These are phyloP conservation scores for Hymenoscyphus occultus DNA, from an alignment of 2,329 filamentous ascomycete species.

Conservation along the genomic window DNA sequence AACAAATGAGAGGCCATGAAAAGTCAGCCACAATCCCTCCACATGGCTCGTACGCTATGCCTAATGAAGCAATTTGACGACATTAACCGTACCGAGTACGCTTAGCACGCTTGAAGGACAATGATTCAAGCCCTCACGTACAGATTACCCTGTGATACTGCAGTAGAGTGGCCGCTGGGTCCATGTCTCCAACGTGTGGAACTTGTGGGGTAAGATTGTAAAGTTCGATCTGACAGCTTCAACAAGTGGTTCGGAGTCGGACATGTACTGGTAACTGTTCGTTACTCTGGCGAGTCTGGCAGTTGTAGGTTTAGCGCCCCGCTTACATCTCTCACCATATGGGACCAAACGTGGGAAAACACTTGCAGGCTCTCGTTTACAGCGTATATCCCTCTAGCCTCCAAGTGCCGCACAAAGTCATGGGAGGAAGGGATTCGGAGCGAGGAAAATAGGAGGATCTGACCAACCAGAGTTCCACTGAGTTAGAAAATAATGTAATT, in stretches of 20 bases:
- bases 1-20: not conserved
- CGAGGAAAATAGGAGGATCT: not conserved
- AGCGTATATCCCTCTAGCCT: slow-evolving; percentile 1
- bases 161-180: not conserved
- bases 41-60: no score
- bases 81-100: slow-evolving; percentile 3
- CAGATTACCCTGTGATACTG: not conserved
- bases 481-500: not conserved
- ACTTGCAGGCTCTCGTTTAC: not conserved
- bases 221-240: slow-evolving; percentile 5
- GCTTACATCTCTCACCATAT: not conserved
- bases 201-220: slow-evolving; percentile 11
- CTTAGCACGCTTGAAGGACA: slow-evolving; percentile 1
- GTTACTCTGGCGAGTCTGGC: not conserved
- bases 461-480: not conserved
- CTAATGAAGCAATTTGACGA: slow-evolving; percentile 1
- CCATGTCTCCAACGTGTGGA: slow-evolving; percentile 6
- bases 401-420: not conserved
- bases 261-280: not conserved
- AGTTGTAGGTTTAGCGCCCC: slow-evolving; percentile 4
- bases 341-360: not conserved
- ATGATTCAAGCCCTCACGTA: not conserved
- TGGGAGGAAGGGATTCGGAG: not conserved
- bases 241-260: slow-evolving; percentile 2
- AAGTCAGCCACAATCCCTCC: not conserved